These are phyloP conservation scores for Crinitomyces ghanaensis DNA, from an alignment of 805 yeast genomes.

Conservation along the genomic window DNA sequence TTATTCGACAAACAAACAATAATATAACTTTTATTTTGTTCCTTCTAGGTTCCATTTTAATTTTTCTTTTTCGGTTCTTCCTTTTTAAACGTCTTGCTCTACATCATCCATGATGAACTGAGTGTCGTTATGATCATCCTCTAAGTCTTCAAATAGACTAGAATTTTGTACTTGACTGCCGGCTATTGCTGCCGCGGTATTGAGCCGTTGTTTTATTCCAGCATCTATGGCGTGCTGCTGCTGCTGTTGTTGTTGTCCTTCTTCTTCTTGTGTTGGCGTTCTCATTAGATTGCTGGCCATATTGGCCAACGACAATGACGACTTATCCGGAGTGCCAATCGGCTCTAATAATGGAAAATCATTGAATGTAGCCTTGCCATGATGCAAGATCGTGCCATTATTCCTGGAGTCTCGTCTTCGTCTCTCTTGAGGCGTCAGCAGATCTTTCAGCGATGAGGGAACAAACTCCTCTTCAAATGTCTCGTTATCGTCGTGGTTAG, in stretches of 20 bases:
- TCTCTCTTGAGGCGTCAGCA: constrained; percentile 72
- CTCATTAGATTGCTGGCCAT: not conserved
- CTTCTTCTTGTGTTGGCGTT: not conserved
- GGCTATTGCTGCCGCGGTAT: constrained; percentile 1
- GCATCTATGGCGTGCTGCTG: constrained; percentile 1
- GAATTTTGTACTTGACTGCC: not conserved
- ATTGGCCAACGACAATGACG: constrained; percentile 12
- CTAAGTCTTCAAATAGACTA: constrained; percentile 1
- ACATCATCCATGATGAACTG: constrained; percentile 19
- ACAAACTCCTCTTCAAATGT: constrained; percentile 63
- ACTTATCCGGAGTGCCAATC: constrained; percentile 16
- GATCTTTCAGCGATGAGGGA: constrained; percentile 70
- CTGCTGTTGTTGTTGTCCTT: not conserved
- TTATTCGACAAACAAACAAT: no score
- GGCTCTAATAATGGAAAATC: constrained; percentile 9
- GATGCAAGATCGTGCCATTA: constrained; percentile 1
- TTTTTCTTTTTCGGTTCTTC: no score
- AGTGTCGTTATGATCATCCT: constrained; percentile 14
- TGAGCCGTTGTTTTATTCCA: constrained; percentile 4
- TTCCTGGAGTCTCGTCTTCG: constrained; percentile 31
- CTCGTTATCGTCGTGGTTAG: constrained; percentile 19
- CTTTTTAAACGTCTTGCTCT: no score
- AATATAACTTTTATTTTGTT: no score
- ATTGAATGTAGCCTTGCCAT: constrained; percentile 5
- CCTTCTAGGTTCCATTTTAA: no score